Evolutionary conservation across 2,329 filamentous ascomycete genomes (phyloP), one percentile per base, ranked within the genome.

Genomic region (Neodidymelliopsis sp.): DNA sequence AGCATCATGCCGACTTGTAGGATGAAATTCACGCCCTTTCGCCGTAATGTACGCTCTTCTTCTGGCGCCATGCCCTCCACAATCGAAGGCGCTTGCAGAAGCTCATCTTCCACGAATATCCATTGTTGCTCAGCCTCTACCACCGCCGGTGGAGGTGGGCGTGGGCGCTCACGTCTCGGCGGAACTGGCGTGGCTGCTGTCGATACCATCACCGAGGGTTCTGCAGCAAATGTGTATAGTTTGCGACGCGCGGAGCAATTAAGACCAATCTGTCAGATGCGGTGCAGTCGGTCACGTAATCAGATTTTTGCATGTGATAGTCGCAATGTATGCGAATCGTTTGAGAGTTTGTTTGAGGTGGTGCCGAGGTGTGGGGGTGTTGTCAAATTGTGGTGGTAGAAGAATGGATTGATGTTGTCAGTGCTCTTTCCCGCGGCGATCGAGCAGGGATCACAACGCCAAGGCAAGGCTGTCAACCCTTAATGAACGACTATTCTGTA

Each of bases 1-100:
- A 97, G 83, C 78, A 96, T 86, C 59, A 96, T 90, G 57, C 93
- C 94, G 33, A 93, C 91, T 73, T 97, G 92, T 56, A 91, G 87
- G 65, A 99, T 96, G 75, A 99, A 99, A 72, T 96, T 96, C 68
- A 97, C 88, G 35, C 94, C 93, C 72, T 97, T 97, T 53, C 89
- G 88, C 46, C 94, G 85, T 49, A 89, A 81, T 57, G 88, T 81
- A 54, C 90, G 82, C 76, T 97, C 94, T 67, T 94, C 87, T 22
- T 86, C 83, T 3, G 86, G 81, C 7, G 84, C 73, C 69, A 97
- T 84, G 16, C 93, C 93, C 60, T 96, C 90, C 11, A 91, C 75
- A 50, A 95, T 86, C 41, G 90, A 94, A 0, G 94, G 94, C 6
- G 91, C 89, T 67, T 88, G 89, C 42, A 84, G 77, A 19, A 96